Percentiles rank a stretch among this genome's conserved stretches.
These are phyloP conservation scores for Cryptosporidium bovis DNA, from an alignment of 169 alveolate genomes.

Conservation along the genomic window DNA sequence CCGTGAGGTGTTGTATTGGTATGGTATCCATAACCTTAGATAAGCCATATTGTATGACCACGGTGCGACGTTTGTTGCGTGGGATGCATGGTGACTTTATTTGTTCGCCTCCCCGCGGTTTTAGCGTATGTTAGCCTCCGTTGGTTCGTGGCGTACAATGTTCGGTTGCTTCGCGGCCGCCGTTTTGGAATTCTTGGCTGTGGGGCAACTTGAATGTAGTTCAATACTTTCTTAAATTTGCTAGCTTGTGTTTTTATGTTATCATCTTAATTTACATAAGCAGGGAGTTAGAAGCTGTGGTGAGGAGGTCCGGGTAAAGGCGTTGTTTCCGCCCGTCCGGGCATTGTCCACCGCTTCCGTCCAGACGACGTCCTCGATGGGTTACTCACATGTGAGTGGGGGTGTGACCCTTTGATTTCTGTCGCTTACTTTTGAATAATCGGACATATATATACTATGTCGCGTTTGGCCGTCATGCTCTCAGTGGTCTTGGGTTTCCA, in stretches of 20 bases:
- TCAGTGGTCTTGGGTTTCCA: too few species aligned
- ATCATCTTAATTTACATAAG: too few species aligned
- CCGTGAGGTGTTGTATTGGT: conserved; percentile 30
- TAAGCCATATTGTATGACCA: neutral
- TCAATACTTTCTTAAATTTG: conserved; percentile 5
- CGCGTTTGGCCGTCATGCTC: neutral
- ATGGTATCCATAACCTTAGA: conserved; percentile 33
- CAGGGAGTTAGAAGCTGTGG: too few species aligned
- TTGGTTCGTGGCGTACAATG: conserved; percentile 3
- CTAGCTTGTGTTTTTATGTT: too few species aligned
- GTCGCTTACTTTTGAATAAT: too few species aligned
- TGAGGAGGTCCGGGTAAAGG: too few species aligned
- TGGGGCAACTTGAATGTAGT: conserved; percentile 26
- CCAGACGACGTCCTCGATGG: neutral
- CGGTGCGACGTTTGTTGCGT: neutral
- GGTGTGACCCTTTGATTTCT: neutral
- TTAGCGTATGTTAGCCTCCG: neutral
- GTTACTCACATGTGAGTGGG: neutral
- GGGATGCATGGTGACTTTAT: neutral
- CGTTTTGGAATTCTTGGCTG: neutral
- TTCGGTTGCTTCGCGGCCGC: conserved; percentile 17
- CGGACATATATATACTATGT: too few species aligned
- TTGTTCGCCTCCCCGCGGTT: neutral
- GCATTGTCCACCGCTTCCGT: too few species aligned
- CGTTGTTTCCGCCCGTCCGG: neutral